Base-by-base conservation (phyloP, 257 asterid genomes). In the Solanum clarkiae region DNA sequence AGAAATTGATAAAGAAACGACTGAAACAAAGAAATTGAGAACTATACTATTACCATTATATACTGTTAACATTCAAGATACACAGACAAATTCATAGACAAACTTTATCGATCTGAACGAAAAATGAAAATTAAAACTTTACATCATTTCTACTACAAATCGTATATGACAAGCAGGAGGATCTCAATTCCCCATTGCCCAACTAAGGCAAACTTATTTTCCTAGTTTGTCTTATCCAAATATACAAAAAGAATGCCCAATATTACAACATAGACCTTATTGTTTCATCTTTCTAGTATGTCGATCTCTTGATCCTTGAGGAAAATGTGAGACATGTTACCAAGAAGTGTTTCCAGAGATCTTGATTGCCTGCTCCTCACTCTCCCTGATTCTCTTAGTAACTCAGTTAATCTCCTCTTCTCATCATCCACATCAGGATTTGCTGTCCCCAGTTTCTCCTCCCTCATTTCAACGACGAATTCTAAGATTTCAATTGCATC, bases 401-500 rank as follows among this genome's bases (percentile, higher is more conserved):
- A 86, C 89, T 85, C 93, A 8, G 90, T 90, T 77, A 97, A 86
- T 57, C 98, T 89, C 12, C 91, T 87, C 86, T 91, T 94, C 91
- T 97, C 99, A 24, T 97, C 98, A 51, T 92, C 94, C 60, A 93
- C 99, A 12, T 92, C 97, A 0, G 98, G 94, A 89, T 92, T 93
- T 59, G 98, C 97, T 0, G 98, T 96, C 16, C 99, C 99, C 0
- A 94, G 95, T 87, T 86, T 94, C 90, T 94, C 99, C 91, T 97
- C 98, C 86, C 99, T 92, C 92, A 95, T 85, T 69, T 92, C 92
- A 20, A 97, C 97, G 0, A 95, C 92, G 80, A 92, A 93, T 53
- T 97, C 98, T 90, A 97, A 86, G 62, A 97, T 92, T 85, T 95
- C 95, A 18, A 97, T 92, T 77, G 99, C 98, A 88, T 95, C 98